phyloP scores from a whole-genome alignment of 1,284 basidiomycete species.

The Puccinia sorghi region DNA sequence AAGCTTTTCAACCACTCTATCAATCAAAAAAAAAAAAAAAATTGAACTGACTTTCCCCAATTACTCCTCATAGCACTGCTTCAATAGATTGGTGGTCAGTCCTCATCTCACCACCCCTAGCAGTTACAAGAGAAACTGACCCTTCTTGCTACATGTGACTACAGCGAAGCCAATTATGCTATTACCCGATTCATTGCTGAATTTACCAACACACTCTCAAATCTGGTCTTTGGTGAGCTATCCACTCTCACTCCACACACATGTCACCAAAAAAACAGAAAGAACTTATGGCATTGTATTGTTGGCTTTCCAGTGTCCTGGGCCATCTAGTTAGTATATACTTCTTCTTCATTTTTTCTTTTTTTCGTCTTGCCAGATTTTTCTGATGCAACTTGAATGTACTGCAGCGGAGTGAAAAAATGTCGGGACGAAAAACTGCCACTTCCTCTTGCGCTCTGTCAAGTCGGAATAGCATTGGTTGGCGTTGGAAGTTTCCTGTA shows the following conservation, averaged over 20 bases:
- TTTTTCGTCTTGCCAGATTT: neutral
- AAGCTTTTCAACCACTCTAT: slow-evolving; percentile 10
- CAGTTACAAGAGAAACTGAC: no score
- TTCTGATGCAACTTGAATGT: neutral
- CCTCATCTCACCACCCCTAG: neutral
- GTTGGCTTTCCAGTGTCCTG: slow-evolving; percentile 25
- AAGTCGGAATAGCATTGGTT: slow-evolving; percentile 42
- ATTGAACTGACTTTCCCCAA: neutral
- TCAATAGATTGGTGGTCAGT: slow-evolving; percentile 51
- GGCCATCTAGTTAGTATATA: slow-evolving; percentile 10
- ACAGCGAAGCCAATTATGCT: slow-evolving; percentile 50
- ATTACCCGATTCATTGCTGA: slow-evolving; percentile 60
- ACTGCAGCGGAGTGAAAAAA: slow-evolving; percentile 32
- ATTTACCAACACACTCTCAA: slow-evolving; percentile 60
- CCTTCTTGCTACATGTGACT: neutral
- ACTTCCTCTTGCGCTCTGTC: slow-evolving; percentile 36
- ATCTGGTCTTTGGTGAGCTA: slow-evolving; percentile 60
- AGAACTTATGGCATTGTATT: neutral
- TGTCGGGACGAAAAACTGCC: slow-evolving; percentile 35
- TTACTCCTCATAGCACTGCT: slow-evolving; percentile 23
- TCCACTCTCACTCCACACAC: neutral
- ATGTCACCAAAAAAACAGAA: neutral
- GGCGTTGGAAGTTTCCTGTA: slow-evolving; percentile 49
- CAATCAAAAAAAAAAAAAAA: neutral
- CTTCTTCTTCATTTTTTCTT: no score